Evolutionary conservation across 805 yeast species (phyloP).

Genomic region (Jamesozyma lodderae): DNA sequence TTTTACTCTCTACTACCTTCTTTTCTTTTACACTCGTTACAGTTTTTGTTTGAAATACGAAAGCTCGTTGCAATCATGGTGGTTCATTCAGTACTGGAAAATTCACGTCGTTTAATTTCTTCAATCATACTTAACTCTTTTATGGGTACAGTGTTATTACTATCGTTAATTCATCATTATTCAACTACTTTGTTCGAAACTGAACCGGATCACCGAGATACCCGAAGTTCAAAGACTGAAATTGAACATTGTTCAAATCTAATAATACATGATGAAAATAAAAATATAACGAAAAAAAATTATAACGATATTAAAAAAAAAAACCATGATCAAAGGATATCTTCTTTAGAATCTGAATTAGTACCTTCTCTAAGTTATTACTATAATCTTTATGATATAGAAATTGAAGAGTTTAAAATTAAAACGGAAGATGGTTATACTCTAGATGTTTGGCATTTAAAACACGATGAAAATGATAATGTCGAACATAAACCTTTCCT

Average conservation of each 20-base stretch:
- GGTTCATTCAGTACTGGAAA: background rate
- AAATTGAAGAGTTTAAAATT: slow-evolving; percentile 48
- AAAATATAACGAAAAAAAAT: background rate
- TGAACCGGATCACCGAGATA: slow-evolving; percentile 6
- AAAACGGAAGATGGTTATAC: slow-evolving; percentile 77
- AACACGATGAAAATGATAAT: slow-evolving; percentile 6
- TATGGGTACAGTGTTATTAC: slow-evolving; percentile 3
- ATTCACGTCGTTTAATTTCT: slow-evolving; percentile 1
- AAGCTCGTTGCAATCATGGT: background rate
- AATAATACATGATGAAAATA: slow-evolving; percentile 4
- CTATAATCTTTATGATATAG: slow-evolving; percentile 50
- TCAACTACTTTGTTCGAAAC: slow-evolving; percentile 4
- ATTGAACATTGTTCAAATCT: background rate
- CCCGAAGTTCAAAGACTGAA: slow-evolving; percentile 5
- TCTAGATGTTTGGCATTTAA: slow-evolving; percentile 47
- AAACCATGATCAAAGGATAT: slow-evolving; percentile 1
- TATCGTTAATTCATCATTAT: slow-evolving; percentile 4
- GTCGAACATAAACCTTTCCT: slow-evolving; percentile 51
- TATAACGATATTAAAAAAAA: slow-evolving; percentile 1
- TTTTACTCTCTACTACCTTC: too few relatives aligned
- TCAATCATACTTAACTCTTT: slow-evolving; percentile 1
- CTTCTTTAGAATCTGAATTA: slow-evolving; percentile 27
- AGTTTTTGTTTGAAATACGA: too few relatives aligned
- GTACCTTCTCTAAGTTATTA: slow-evolving; percentile 58
- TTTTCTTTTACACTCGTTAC: too few relatives aligned